phyloP scores from a whole-genome alignment of 2,329 filamentous ascomycete species.

The Diplodia mutila region DNA sequence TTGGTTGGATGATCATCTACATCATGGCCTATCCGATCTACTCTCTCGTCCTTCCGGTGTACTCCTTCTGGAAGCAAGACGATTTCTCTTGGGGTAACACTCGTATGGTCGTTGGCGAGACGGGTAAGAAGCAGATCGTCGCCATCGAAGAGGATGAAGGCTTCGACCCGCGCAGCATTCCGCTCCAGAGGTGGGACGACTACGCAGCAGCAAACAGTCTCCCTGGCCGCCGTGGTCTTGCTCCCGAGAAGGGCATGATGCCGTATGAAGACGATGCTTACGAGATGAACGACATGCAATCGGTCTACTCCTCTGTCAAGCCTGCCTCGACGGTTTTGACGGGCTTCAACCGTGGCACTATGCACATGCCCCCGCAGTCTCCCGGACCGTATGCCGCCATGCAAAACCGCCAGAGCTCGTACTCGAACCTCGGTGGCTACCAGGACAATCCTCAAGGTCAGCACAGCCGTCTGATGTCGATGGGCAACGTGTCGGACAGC shows the following conservation, averaged over 20 bases:
- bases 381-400: constrained; percentile 71
- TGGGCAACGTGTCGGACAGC: constrained; percentile 58
- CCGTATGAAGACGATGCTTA: constrained; percentile 76
- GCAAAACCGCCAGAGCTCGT: constrained; percentile 69
- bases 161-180: constrained; percentile 91
- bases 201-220: constrained; percentile 86
- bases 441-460: constrained; percentile 60
- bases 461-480: constrained; percentile 60
- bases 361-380: constrained; percentile 83
- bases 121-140: constrained; percentile 86
- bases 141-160: constrained; percentile 78
- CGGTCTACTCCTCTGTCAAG: constrained; percentile 90
- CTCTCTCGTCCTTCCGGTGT: constrained; percentile 86
- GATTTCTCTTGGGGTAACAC: constrained; percentile 99
- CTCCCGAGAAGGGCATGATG: constrained; percentile 62
- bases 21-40: constrained; percentile 93
- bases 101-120: constrained; percentile 93
- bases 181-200: constrained; percentile 95
- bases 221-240: constrained; percentile 80
- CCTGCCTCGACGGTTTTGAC: constrained; percentile 83
- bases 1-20: constrained; percentile 99
- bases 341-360: constrained; percentile 65
- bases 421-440: constrained; percentile 68
- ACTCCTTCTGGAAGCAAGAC: constrained; percentile 99
- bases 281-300: constrained; percentile 98